These are phyloP conservation scores for Coriolopsis trogii DNA, from an alignment of 1,284 basidiomycete genomes.

Conservation along the genomic window DNA sequence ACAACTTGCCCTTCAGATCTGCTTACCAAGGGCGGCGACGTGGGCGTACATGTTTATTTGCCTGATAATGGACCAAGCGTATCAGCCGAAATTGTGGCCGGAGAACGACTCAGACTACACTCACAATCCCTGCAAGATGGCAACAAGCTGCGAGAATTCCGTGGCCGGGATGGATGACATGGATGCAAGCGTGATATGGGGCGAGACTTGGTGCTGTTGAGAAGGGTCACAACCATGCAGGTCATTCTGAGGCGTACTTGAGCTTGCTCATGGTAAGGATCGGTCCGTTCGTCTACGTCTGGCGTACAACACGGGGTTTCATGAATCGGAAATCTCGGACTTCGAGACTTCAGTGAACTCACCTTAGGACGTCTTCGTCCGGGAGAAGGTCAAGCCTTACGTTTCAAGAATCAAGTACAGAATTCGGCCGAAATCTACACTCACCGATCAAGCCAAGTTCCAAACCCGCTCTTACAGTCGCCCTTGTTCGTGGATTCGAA, in stretches of 20 bases:
- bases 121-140: background rate
- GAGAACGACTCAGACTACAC: background rate
- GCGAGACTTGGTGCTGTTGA: too few relatives aligned
- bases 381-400: too few relatives aligned
- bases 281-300: too few relatives aligned
- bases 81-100: background rate
- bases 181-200: too few relatives aligned
- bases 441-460: conserved; percentile 39
- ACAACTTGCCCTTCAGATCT: too few relatives aligned
- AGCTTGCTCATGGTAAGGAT: too few relatives aligned
- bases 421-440: conserved; percentile 8
- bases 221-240: too few relatives aligned
- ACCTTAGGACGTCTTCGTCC: too few relatives aligned
- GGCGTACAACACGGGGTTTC: too few relatives aligned
- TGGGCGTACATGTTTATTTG: background rate
- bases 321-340: too few relatives aligned
- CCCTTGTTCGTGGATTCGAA: conserved; percentile 47
- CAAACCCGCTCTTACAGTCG: conserved; percentile 48
- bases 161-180: background rate
- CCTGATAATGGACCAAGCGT: background rate
- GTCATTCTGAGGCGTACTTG: too few relatives aligned
- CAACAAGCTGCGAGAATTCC: background rate
- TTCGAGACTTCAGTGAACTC: too few relatives aligned
- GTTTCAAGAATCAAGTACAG: conserved; percentile 5
- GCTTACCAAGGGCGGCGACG: background rate